Evolutionary conservation across 371 early-diverging fungal species (phyloP).

Genomic region (Mortierella sp.): DNA sequence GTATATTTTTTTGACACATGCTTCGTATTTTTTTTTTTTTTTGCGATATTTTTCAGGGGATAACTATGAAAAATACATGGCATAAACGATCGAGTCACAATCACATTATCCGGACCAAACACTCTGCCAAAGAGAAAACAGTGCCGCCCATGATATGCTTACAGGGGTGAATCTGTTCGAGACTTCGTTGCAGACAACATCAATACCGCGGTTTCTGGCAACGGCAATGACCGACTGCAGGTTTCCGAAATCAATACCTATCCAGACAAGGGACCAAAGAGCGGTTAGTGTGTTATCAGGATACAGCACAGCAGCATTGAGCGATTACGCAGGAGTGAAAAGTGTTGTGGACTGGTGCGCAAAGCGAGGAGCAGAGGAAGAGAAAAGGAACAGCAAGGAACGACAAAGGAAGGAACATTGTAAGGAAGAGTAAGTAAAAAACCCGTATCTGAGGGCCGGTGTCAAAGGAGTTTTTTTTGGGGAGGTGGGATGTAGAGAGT

Average conservation of each 20-base stretch:
- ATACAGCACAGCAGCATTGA: too few species aligned
- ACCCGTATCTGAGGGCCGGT: too few species aligned
- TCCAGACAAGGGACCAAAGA: conserved; percentile 19
- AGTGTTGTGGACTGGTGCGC: too few species aligned
- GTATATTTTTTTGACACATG: background rate
- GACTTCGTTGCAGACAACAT: conserved; percentile 96
- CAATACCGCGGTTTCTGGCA: conserved; percentile 97
- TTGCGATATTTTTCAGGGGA: background rate
- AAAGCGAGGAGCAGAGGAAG: too few species aligned
- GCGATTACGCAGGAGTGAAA: too few species aligned
- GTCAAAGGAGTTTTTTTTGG: too few species aligned
- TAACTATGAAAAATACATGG: conserved; percentile 4
- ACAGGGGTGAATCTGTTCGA: conserved; percentile 96
- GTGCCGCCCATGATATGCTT: too few species aligned
- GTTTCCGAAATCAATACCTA: conserved; percentile 97
- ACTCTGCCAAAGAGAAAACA: background rate
- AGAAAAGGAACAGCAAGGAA: too few species aligned
- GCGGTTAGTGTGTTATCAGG: conserved; percentile 70
- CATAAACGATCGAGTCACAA: background rate
- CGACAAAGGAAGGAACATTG: too few species aligned
- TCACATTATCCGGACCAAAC: background rate
- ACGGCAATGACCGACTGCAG: conserved; percentile 96
- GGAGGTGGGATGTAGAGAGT: background rate
- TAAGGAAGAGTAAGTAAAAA: too few species aligned
- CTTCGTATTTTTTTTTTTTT: background rate